Base-by-base conservation (phyloP, 768 basidiomycete genomes). In the Suillus decipiens region DNA sequence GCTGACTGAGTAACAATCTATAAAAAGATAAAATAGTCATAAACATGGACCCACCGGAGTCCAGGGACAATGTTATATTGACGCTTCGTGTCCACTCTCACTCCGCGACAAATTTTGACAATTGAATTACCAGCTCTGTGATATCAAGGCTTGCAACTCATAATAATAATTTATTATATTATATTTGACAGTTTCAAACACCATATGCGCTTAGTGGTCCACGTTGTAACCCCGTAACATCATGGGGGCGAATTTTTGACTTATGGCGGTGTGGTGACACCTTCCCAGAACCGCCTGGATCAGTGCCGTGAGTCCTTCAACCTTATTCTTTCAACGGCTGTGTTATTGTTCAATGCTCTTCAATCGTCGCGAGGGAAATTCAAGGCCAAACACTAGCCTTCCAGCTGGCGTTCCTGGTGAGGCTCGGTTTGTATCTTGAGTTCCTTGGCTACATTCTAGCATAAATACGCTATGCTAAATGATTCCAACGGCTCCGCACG, bases 401-500 rank as follows among this genome's bases (percentile, higher is more conserved):
- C 31, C 10, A 47, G 24, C 47, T 1, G 28, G 28, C 5, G 15
- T 51, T 31, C 50, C 50, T n/a, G 31, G 19, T 10, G 28, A 53
- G 19, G 19, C 17, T 50, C 17, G 28, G 9, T 15, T 28, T 50
- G 28, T 31, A 39, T 28, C 28, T 9, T 22, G 37, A 14, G 37
- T 19, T 28, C 5, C 41, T 10, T 41, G 24, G 24, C 9, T 17
- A 17, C 24, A n/a, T 48, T 65, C 62, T 3, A 11, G 24, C 11
- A 57, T 57, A 57, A 57, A 41, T 57, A 57, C 31, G 37, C 15
- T 19, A 57, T 57, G 56, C 17, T 28, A 17, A 39, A 28, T 28
- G 36, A 7, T 57, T 19, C 24, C 37, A 41, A 41, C 3, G 56
- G 56, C 10, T 12, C 39, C 39, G 24, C 24, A 41, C 9, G 39